Base-by-base conservation (phyloP, 768 basidiomycete species). In the Rickenella mellea region DNA sequence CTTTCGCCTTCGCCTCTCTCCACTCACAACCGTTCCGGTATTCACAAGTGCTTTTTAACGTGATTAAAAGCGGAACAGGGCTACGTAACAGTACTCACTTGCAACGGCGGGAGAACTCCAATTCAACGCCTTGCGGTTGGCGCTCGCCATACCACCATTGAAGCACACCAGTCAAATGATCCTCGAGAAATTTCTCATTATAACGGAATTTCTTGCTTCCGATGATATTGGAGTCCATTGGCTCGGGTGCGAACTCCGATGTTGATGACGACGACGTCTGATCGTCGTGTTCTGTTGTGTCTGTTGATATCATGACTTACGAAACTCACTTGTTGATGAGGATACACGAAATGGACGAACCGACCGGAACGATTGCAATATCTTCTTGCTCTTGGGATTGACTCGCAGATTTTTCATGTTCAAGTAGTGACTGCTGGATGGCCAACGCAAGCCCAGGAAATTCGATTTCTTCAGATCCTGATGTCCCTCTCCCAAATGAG, bases 21-120 rank as follows among this genome's bases (percentile, higher is more conserved):
- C 88, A 92, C 62, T 92, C 89, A 52, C 89, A 92, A 10, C 74
- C 78, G 2, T 69, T 61, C 25, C 62, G 61, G 54, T 88, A 91
- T 60, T 89, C 86, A 53, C 87, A 91, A 11, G 70, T 67, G 35
- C 82, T 83, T 27, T 22, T 9, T 25, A 43, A 21, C 21, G 27
- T 48, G 20, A 22, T 36, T 33, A 45, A 21, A 40, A 24, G 36
- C 30, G 22, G 17, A 22, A 28, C 42, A 39, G 42, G 1, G 40
- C 9, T 33, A 17, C 36, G 19, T 4, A 25, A 42, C 15, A 15
- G 5, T 14, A 71, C 81, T 62, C 57, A 88, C 78, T 64, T 64
- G 69, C 89, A 90, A 39, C 88, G 69, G 42, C 67, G 52, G 3
- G 79, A 64, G 39, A 83, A 66, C 32, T 70, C 61, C 17, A 80